These are phyloP conservation scores for Stereocaulon alpinum DNA, from an alignment of 495 filamentous ascomycete species.

Conservation along the genomic window DNA sequence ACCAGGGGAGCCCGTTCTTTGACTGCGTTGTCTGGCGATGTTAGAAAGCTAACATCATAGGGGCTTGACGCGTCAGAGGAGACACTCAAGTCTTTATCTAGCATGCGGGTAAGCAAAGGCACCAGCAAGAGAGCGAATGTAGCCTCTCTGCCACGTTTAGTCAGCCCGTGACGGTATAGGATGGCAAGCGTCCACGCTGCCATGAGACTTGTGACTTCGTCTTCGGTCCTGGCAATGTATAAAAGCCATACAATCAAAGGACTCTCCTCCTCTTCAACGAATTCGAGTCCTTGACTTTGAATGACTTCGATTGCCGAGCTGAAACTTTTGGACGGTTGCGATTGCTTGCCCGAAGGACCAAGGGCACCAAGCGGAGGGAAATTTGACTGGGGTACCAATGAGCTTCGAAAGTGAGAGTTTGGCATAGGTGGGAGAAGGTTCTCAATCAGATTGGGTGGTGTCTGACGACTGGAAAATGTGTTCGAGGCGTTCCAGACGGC, in stretches of 20 bases:
- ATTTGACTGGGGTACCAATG: slow-evolving; percentile 31
- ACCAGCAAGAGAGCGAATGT: slow-evolving; percentile 57
- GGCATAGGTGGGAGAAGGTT: slow-evolving; percentile 45
- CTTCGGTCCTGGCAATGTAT: slow-evolving; percentile 50
- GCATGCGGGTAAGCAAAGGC: slow-evolving; percentile 59
- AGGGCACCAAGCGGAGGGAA: slow-evolving; percentile 50
- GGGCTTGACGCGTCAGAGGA: slow-evolving; percentile 33
- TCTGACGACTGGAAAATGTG: slow-evolving; percentile 34
- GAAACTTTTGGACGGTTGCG: slow-evolving; percentile 17
- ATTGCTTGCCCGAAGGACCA: slow-evolving; percentile 31
- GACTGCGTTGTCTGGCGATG: slow-evolving; percentile 33
- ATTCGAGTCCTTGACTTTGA: slow-evolving; percentile 21
- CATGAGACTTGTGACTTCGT: slow-evolving; percentile 57
- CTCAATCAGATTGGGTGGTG: slow-evolving; percentile 45
- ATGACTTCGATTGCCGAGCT: slow-evolving; percentile 28
- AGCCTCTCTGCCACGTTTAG: slow-evolving; percentile 50
- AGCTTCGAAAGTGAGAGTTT: slow-evolving; percentile 27
- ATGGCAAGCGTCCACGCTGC: slow-evolving; percentile 70
- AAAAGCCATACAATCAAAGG: slow-evolving; percentile 78
- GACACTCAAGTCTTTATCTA: slow-evolving; percentile 46
- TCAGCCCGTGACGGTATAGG: slow-evolving; percentile 60
- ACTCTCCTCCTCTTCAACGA: slow-evolving; percentile 59
- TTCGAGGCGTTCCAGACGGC: slow-evolving; percentile 38
- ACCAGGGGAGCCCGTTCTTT: slow-evolving; percentile 64
- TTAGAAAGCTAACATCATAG: slow-evolving; percentile 32